phyloP scores from a whole-genome alignment of 2,329 filamentous ascomycete species.

The Fusarium verrucosum region DNA sequence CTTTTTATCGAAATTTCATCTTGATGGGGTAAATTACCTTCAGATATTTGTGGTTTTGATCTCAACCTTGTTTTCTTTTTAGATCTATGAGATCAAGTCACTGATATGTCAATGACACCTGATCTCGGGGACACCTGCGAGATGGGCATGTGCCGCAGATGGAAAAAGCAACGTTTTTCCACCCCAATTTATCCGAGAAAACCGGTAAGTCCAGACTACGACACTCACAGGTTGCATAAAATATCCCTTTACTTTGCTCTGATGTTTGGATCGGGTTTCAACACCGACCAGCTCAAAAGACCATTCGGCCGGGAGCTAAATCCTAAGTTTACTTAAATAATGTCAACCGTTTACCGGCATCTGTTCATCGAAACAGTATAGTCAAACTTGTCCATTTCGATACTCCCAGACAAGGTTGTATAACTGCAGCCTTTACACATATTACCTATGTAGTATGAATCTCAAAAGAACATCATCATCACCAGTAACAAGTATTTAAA shows the following conservation, averaged over 20 bases:
- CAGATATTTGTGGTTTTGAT: conserved; percentile 3
- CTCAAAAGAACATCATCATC: conserved; percentile 4
- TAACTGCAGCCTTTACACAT: too few species aligned
- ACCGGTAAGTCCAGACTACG: background rate
- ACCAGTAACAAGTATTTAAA: conserved; percentile 9
- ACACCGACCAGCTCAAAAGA: background rate
- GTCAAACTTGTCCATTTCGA: too few species aligned
- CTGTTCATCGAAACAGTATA: too few species aligned
- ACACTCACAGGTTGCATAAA: background rate
- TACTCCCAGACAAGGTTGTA: too few species aligned
- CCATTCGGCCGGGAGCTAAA: too few species aligned
- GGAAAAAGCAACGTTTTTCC: conserved; percentile 12
- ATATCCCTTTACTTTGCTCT: background rate
- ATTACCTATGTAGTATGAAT: too few species aligned
- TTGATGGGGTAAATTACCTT: background rate
- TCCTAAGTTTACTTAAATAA: too few species aligned
- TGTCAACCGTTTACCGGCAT: background rate
- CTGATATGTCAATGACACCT: background rate
- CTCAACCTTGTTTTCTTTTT: background rate
- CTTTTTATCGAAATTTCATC: conserved; percentile 10
- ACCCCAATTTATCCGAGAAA: background rate
- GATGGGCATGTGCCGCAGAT: conserved; percentile 8
- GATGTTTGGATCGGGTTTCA: conserved; percentile 1
- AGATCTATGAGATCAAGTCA: conserved; percentile 1
- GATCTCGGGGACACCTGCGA: conserved; percentile 1